Evolutionary conservation across 805 yeast species (phyloP).

Genomic region (Yamadazyma ubonensis): DNA sequence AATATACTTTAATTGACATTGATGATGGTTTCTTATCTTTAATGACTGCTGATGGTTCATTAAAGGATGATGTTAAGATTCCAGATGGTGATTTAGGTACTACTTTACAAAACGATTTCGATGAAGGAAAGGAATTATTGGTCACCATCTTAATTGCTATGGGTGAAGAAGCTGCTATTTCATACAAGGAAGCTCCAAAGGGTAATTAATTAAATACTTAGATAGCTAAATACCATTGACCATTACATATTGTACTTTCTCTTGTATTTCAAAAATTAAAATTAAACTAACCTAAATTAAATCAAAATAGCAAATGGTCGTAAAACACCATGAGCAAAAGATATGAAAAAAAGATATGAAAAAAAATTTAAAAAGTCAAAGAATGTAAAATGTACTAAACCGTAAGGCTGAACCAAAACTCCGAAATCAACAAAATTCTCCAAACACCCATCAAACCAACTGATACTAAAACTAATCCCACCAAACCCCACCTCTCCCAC

Average conservation of each 20-base stretch:
- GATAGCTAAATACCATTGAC: background rate
- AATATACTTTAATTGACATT: constrained; percentile 95
- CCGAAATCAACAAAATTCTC: background rate
- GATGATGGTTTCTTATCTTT: constrained; percentile 97
- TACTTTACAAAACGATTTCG: constrained; percentile 86
- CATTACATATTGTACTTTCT: too few species aligned
- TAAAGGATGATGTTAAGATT: constrained; percentile 98
- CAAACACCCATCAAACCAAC: background rate
- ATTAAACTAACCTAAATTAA: too few species aligned
- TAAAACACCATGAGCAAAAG: too few species aligned
- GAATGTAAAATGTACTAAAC: too few species aligned
- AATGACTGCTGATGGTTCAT: constrained; percentile 96
- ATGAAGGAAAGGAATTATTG: constrained; percentile 96
- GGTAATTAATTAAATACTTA: constrained; percentile 5
- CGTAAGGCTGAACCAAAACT: too few species aligned
- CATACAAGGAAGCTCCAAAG: constrained; percentile 96
- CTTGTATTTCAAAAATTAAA: too few species aligned
- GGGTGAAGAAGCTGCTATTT: constrained; percentile 99
- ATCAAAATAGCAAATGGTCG: too few species aligned
- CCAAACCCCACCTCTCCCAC: background rate
- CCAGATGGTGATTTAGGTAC: constrained; percentile 99
- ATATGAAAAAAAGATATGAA: too few species aligned
- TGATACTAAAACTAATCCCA: background rate
- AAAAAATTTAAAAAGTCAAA: too few species aligned
- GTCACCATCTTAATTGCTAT: constrained; percentile 97